Evolutionary conservation across 192 early-diverging fungal species (phyloP), one percentile per base, ranked within the genome.

Genomic region (Coemansia aciculifera): DNA sequence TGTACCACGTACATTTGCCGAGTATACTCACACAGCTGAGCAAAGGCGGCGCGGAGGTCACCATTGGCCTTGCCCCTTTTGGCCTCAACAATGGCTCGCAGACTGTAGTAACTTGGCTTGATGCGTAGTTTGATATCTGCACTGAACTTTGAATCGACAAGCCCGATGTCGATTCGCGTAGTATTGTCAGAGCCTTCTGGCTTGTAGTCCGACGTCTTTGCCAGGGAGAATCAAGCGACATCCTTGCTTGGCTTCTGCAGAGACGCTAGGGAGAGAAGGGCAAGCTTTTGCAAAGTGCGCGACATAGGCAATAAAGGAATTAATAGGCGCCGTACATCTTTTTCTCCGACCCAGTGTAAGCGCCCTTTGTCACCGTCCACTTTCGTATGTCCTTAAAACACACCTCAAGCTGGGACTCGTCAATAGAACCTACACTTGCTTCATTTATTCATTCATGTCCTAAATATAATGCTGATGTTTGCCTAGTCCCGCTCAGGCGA

Each of bases 21-120:
- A 6, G 44, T 48, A 63, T 65, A 60, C 3, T 51, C 56, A 6
- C 38, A n/a, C 17, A 48, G 31, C 56, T 60, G 62, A 24, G 7
- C 29, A 0, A 56, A n/a, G 5, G 62, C 68, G 5, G 3, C 34
- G 5, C 5, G 5, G 8, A 3, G 21, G 5, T 56, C 24, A 6
- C 6, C 1, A 0, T 68, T 44, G 12, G 2, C 0, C 0, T 17
- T 29, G 2, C 2, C n/a, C 9, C 29, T n/a, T 38, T 72, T 66
- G 1, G 46, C 36, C 29, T 66, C 71, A 36, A 36, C 34, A 6
- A 36, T 5, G 34, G 34, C 34, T 36, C 34, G 34, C 34, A 36
- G 34, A 5, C 7, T 21, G 48, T 43, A 51, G 19, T 51, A 51
- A 8, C 8, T 8, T 0, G 19, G 17, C 17, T 19, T 15, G 48